Conservation (phyloP, 345 rosid species). For the Lumnitzera racemosa region DNA sequence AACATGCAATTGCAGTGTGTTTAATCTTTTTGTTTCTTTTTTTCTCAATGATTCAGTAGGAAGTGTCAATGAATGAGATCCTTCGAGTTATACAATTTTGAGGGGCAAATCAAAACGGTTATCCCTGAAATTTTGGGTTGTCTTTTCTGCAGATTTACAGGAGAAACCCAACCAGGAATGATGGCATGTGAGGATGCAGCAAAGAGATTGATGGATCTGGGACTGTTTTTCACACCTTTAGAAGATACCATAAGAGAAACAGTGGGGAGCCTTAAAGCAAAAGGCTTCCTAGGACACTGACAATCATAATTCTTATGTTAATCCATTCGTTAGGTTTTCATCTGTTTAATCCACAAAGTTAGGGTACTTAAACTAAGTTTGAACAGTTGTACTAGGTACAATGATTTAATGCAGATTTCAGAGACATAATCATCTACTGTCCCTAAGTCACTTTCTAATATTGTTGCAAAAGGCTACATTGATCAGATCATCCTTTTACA, state of each 20-base stretch:
- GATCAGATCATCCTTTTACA: no score
- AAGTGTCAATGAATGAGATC: no score
- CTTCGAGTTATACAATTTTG: neutral
- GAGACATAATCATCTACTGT: no score
- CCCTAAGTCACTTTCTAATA: no score
- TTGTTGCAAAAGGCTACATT: no score
- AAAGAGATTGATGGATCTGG: slow-evolving; percentile 56
- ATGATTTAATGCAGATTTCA: no score
- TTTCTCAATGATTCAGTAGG: no score
- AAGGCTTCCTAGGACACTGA: slow-evolving; percentile 38
- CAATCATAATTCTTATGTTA: slow-evolving; percentile 9
- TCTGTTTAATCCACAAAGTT: neutral
- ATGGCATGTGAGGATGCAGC: slow-evolving; percentile 53
- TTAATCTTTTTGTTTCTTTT: no score
- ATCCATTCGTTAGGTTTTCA: neutral
- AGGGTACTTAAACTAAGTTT: neutral
- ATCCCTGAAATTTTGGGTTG: neutral
- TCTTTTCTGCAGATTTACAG: slow-evolving; percentile 25
- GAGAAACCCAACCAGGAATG: slow-evolving; percentile 66
- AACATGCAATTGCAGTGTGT: no score
- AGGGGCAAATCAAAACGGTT: neutral
- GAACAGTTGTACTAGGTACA: no score
- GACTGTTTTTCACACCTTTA: slow-evolving; percentile 50
- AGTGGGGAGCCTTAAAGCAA: slow-evolving; percentile 48
- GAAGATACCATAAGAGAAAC: slow-evolving; percentile 62